phyloP scores from a whole-genome alignment of 176 grass and related monocot genomes.

The Musa itinerans region DNA sequence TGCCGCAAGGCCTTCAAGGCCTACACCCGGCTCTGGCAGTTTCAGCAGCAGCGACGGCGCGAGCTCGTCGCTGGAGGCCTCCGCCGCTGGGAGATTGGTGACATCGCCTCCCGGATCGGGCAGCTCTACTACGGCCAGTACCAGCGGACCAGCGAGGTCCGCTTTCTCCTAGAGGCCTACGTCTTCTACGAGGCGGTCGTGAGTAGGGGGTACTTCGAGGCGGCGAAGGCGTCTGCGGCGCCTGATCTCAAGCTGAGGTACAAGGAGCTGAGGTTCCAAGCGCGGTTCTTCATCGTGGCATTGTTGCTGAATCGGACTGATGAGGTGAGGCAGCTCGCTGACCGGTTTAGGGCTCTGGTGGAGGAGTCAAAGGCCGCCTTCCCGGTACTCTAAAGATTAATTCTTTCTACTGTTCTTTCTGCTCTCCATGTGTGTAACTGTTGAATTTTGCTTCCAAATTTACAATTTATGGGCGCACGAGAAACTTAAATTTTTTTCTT shows the following conservation, averaged over 20 bases:
- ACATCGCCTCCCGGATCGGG: slow-evolving; percentile 95
- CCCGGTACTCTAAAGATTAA: slow-evolving; percentile 34
- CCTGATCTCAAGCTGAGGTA: slow-evolving; percentile 51
- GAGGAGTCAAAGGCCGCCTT: slow-evolving; percentile 67
- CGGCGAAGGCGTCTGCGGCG: slow-evolving; percentile 14
- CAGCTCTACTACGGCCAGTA: slow-evolving; percentile 97
- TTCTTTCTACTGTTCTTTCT: neutral
- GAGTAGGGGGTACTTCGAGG: slow-evolving; percentile 72
- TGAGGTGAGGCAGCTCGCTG: slow-evolving; percentile 59
- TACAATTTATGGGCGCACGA: neutral
- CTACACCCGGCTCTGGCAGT: slow-evolving; percentile 79
- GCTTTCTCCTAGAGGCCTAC: slow-evolving; percentile 83
- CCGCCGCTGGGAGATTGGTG: slow-evolving; percentile 81
- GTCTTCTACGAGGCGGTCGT: slow-evolving; percentile 99
- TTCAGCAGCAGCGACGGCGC: slow-evolving; percentile 64
- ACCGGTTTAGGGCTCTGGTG: slow-evolving; percentile 58
- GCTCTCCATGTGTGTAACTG: neutral
- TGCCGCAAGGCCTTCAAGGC: slow-evolving; percentile 96
- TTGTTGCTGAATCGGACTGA: slow-evolving; percentile 62
- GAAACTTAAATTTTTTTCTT: neutral
- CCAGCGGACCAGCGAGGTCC: slow-evolving; percentile 85
- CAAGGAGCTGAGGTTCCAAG: slow-evolving; percentile 87
- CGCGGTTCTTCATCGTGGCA: slow-evolving; percentile 73
- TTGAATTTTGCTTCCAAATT: neutral
- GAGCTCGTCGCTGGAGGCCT: slow-evolving; percentile 65